Evolutionary conservation across 1,139 yeast genomes (phyloP).

Genomic region (Yamadazyma spencermartinsiae): DNA sequence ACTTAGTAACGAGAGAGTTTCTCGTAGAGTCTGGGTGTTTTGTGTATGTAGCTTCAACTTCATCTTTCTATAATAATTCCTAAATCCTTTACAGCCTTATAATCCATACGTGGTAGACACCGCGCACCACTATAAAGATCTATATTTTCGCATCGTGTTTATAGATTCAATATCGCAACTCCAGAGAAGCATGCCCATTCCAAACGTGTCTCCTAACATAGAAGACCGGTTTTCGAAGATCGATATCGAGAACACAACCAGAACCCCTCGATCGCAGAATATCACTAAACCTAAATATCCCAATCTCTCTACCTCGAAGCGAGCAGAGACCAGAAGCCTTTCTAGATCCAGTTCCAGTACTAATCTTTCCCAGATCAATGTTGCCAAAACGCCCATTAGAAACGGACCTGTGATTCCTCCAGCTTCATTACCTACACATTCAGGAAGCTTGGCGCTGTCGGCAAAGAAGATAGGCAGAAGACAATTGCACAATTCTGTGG

Average conservation of each 20-base stretch:
- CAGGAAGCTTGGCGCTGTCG: no score
- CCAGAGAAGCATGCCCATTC: constrained; percentile 2
- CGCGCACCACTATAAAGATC: no score
- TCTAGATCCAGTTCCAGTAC: constrained; percentile 12
- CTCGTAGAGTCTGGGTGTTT: constrained; percentile 28
- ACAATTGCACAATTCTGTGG: not conserved
- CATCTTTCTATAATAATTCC: constrained; percentile 19
- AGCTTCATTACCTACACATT: no score
- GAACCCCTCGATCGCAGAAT: not conserved
- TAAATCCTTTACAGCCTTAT: no score
- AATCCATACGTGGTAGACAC: no score
- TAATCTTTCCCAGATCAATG: constrained; percentile 4
- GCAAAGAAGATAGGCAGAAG: constrained; percentile 6
- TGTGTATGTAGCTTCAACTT: constrained; percentile 36
- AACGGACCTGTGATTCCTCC: constrained; percentile 1
- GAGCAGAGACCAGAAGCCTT: constrained; percentile 16
- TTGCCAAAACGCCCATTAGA: constrained; percentile 14
- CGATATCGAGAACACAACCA: constrained; percentile 9
- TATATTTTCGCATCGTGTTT: not conserved
- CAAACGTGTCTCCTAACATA: constrained; percentile 12
- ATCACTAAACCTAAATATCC: constrained; percentile 15
- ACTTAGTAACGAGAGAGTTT: constrained; percentile 31
- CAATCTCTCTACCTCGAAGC: constrained; percentile 15
- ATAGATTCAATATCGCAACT: not conserved
- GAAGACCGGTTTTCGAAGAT: constrained; percentile 17